A percentile compares a stretch with the other conserved stretches of the same genome.
Evolutionary conservation across 2,329 filamentous ascomycete genomes (phyloP).

Genomic region (Trichoderma oligosporum): DNA sequence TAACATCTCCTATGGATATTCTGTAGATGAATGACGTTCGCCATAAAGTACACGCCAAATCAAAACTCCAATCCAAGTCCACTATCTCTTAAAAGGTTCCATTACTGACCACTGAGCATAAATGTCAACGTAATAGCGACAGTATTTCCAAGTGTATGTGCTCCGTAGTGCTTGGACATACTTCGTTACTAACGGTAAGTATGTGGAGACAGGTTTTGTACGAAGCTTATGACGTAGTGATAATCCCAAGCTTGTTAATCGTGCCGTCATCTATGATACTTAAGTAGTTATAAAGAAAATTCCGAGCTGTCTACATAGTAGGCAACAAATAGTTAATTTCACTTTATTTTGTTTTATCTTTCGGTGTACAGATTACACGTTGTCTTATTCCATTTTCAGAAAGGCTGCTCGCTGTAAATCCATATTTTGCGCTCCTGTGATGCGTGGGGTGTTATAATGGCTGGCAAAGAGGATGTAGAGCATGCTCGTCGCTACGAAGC

Average conservation of each 20-base stretch:
- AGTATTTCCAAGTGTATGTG: neutral
- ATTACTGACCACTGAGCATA: conserved; percentile 1
- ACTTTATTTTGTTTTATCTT: too few species aligned
- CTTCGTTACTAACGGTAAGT: too few species aligned
- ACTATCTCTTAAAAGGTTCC: neutral
- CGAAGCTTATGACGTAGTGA: conserved; percentile 17
- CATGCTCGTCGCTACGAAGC: conserved; percentile 37
- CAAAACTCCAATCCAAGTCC: neutral
- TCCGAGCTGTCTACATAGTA: too few species aligned
- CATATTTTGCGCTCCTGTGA: neutral
- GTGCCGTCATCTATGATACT: neutral
- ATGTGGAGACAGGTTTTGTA: neutral
- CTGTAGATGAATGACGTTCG: conserved; percentile 10
- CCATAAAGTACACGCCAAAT: neutral
- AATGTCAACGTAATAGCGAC: conserved; percentile 2
- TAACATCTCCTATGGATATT: neutral
- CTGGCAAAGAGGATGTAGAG: conserved; percentile 37
- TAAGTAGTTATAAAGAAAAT: neutral
- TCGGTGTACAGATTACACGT: too few species aligned
- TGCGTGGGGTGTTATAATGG: conserved; percentile 27
- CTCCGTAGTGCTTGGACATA: too few species aligned
- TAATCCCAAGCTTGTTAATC: neutral
- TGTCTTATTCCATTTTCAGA: too few species aligned
- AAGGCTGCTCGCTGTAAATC: neutral
- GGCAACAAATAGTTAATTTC: too few species aligned